These are phyloP conservation scores for Lentinus tigrinus DNA, from an alignment of 768 basidiomycete genomes.

Conservation along the genomic window DNA sequence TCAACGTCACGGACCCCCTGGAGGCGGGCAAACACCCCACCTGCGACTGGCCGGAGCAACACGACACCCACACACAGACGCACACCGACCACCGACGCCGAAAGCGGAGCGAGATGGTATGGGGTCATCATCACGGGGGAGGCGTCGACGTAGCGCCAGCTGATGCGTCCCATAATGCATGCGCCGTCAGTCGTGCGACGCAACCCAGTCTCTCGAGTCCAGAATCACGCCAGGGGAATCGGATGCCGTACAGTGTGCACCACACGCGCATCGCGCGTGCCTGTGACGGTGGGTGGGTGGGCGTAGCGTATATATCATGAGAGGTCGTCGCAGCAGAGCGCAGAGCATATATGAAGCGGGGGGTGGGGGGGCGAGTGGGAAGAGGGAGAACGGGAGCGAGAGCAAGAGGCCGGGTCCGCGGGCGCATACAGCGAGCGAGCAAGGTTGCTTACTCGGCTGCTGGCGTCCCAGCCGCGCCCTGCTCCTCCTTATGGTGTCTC, in stretches of 20 bases:
- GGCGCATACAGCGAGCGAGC: neutral
- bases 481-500: slow-evolving; percentile 28
- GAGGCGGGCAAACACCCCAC: too few species aligned
- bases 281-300: neutral
- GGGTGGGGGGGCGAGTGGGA: neutral
- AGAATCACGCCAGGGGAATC: neutral
- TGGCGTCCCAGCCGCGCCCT: neutral
- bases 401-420: neutral
- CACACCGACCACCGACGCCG: too few species aligned
- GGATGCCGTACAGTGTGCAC: slow-evolving; percentile 1
- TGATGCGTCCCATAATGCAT: neutral
- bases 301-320: neutral
- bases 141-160: neutral
- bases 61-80: too few species aligned
- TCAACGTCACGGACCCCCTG: too few species aligned
- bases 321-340: neutral
- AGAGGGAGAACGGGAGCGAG: neutral
- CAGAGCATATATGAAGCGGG: neutral
- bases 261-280: slow-evolving; percentile 13
- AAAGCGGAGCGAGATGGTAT: neutral
- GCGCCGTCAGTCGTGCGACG: neutral
- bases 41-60: too few species aligned
- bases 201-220: too few species aligned
- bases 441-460: neutral
- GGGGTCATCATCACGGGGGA: neutral